Percentiles rank a stretch among this genome's conserved stretches.
Evolutionary conservation across 2,329 filamentous ascomycete species (phyloP).

Genomic region (Aschersonia sp.): DNA sequence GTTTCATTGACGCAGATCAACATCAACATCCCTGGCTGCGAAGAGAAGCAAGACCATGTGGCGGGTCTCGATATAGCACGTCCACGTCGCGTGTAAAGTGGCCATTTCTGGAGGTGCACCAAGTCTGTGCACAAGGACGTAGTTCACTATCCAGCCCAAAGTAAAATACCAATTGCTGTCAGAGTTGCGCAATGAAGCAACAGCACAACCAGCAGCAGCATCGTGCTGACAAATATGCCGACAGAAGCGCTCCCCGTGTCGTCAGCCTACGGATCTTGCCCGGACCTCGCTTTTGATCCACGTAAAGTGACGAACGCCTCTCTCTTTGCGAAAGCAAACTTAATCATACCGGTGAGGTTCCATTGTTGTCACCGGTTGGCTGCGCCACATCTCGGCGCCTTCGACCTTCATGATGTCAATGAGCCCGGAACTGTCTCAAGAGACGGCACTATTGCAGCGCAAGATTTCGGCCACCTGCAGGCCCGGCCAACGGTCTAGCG

Average conservation of each 20-base stretch:
- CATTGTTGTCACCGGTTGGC: not conserved
- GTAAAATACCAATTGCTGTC: no score
- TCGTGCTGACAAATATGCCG: no score
- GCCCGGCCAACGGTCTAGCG: not conserved
- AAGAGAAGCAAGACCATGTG: not conserved
- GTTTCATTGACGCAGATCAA: not conserved
- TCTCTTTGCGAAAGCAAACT: not conserved
- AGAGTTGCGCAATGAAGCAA: no score
- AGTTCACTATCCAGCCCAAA: no score
- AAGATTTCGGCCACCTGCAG: not conserved
- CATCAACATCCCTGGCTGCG: not conserved
- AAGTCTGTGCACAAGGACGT: not conserved
- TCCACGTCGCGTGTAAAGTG: not conserved
- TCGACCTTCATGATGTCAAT: not conserved
- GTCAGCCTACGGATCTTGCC: no score
- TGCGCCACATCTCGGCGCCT: not conserved
- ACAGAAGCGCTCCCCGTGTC: no score
- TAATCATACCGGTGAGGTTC: not conserved
- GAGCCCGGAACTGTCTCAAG: not conserved
- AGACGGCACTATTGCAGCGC: not conserved
- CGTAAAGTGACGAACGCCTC: no score
- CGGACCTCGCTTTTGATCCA: no score
- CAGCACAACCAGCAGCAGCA: no score
- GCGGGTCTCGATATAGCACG: not conserved
- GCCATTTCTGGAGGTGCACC: not conserved